These are phyloP conservation scores for Debaryomyces hansenii DNA, from an alignment of 805 yeast species.

Conservation along the genomic window DNA sequence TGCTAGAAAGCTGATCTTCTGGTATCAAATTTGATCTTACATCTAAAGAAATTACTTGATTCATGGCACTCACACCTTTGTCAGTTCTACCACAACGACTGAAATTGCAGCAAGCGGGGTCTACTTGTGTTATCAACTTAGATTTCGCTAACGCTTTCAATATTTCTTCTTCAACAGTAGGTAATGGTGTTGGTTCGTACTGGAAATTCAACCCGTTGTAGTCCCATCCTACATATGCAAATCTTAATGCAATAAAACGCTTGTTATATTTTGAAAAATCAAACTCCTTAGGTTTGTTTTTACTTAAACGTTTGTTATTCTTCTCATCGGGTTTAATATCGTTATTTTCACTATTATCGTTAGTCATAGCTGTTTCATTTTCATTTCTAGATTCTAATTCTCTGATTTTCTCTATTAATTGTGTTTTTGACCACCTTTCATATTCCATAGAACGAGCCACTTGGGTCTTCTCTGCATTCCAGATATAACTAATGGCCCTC, in stretches of 20 bases:
- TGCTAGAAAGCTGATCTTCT: constrained; percentile 61
- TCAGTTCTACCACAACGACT: constrained; percentile 96
- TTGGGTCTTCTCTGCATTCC: constrained; percentile 16
- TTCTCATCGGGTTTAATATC: not conserved
- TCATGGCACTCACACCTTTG: constrained; percentile 95
- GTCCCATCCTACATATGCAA: constrained; percentile 92
- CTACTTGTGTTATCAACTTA: constrained; percentile 59
- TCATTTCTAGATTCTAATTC: constrained; percentile 43
- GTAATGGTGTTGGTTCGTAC: constrained; percentile 69
- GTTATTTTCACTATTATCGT: constrained; percentile 1
- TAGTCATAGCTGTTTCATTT: not conserved
- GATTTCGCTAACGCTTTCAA: constrained; percentile 70
- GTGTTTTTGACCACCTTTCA: constrained; percentile 62
- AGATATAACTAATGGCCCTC: constrained; percentile 20
- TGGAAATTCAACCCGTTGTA: constrained; percentile 90
- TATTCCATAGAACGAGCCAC: constrained; percentile 33
- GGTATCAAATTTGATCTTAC: constrained; percentile 66
- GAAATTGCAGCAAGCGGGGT: constrained; percentile 65
- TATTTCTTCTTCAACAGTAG: constrained; percentile 82
- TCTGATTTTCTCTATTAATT: constrained; percentile 55
- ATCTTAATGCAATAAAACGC: constrained; percentile 74
- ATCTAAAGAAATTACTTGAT: constrained; percentile 81
- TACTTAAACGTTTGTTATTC: not conserved
- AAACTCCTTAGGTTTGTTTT: constrained; percentile 44
- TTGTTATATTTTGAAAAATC: constrained; percentile 64